A percentile compares a stretch with the other conserved stretches of the same genome.
phyloP scores from a whole-genome alignment of 495 filamentous ascomycete species.

The Opeltia flavorubescens region DNA sequence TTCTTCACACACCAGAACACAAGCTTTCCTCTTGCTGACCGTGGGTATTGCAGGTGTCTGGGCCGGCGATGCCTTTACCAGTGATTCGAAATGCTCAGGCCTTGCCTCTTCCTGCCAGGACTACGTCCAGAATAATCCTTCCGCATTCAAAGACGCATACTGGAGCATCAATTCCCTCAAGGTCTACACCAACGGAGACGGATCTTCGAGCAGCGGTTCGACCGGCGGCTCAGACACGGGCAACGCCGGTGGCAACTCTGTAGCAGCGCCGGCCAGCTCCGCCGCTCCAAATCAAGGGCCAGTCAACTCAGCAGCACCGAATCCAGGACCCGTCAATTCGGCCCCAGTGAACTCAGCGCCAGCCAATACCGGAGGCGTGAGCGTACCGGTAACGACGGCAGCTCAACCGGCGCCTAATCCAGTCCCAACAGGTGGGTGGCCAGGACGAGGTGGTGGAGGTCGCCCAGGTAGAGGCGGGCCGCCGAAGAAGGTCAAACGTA shows the following conservation, averaged over 20 bases:
- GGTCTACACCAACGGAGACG: slow-evolving; percentile 30
- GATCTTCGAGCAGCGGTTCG: neutral
- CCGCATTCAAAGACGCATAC: slow-evolving; percentile 45
- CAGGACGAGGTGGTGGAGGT: neutral
- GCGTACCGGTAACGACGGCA: neutral
- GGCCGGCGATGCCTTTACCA: slow-evolving; percentile 33
- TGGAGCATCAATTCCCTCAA: slow-evolving; percentile 54
- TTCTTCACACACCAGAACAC: neutral
- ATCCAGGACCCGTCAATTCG: no score
- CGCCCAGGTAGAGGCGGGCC: neutral
- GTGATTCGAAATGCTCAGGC: slow-evolving; percentile 18
- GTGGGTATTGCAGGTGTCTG: neutral
- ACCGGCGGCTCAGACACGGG: neutral
- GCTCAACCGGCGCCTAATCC: neutral
- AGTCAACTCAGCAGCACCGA: no score
- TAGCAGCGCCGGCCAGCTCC: no score
- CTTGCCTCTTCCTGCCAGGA: slow-evolving; percentile 39
- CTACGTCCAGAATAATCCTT: slow-evolving; percentile 48
- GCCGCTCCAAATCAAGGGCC: no score
- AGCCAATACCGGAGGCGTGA: neutral
- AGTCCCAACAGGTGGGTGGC: neutral
- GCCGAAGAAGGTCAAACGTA: neutral
- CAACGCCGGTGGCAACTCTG: neutral
- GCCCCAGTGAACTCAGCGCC: no score
- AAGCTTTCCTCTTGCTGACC: neutral